Base-by-base conservation (phyloP, 2,329 filamentous ascomycete genomes). In the Phialocephala sp. region DNA sequence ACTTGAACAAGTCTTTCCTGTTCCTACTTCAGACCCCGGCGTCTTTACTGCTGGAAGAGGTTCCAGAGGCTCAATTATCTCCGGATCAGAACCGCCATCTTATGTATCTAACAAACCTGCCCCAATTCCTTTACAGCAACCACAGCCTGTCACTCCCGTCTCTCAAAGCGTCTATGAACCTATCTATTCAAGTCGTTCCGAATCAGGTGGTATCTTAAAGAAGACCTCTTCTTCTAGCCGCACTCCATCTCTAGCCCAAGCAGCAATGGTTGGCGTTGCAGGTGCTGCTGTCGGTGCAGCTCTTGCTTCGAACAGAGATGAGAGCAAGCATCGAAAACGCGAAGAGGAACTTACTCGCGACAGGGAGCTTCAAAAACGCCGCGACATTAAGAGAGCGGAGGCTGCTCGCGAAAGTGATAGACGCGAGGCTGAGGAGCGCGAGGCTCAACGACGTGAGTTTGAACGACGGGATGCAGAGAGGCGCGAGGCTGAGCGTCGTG, bases 61-160 rank as follows among this genome's bases (percentile, higher is more conserved):
- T 35, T 61, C 59, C 41, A 81, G 82, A 37, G 81, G 79, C 24
- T 85, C 87, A 43, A 74, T 81, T n/a, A 76, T 81, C 15, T 81
- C 81, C 27, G 27, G 27, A 64, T 77, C 57, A 62, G 78, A 81
- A 52, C 73, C 80, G 8, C 54, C 58, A n/a, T 37, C 55, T 22
- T 75, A 81, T 2, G 76, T 79, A 24, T 79, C 77, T 20, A 75
- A 78, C 18, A 83, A 86, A 50, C 85, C 89, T 5, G 86, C 81
- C 6, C 82, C 87, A 0, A 84, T 93, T 37, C 88, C 89, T 12
- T 82, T 97, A n/a, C 91, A 95, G 76, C 92, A 97, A 72, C 94
- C 94, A 2, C 90, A 93, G 71, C 94, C 94, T 1, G 85, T 92
- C 65, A 83, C 85, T 2, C 92, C 91, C 0, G 87, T 96, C 2